Conservation (phyloP, 768 basidiomycete species). For the Dendrothele bispora region DNA sequence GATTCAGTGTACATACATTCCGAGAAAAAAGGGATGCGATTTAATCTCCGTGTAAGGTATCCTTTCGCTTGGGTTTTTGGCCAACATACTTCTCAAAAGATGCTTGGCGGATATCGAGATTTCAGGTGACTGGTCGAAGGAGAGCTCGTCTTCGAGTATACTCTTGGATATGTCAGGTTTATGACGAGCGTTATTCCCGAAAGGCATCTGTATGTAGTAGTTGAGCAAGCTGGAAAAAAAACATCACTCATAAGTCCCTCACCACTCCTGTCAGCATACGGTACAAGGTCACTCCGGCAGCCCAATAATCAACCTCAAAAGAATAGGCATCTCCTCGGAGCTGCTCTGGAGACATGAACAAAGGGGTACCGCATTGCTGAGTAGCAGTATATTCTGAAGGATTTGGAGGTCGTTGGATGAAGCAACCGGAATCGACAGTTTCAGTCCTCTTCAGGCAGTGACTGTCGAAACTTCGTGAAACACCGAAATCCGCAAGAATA, state of each 20-base stretch:
- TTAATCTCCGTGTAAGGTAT: background rate
- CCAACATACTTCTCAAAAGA: background rate
- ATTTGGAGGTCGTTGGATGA: background rate
- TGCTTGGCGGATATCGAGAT: background rate
- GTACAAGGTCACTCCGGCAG: slow-evolving; percentile 72
- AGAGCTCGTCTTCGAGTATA: background rate
- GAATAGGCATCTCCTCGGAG: slow-evolving; percentile 23
- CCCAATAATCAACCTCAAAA: slow-evolving; percentile 68
- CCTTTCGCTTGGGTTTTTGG: slow-evolving; percentile 1
- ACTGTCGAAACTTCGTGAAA: background rate
- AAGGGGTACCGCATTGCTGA: slow-evolving; percentile 24
- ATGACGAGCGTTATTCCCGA: background rate
- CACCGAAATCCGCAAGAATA: slow-evolving; percentile 43
- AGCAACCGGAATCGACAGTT: background rate
- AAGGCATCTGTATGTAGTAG: slow-evolving; percentile 1
- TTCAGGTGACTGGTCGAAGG: background rate
- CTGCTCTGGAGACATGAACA: slow-evolving; percentile 34
- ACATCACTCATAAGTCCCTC: slow-evolving; percentile 7
- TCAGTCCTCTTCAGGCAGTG: background rate
- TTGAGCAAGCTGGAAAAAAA: background rate
- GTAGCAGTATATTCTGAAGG: background rate
- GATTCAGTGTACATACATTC: background rate
- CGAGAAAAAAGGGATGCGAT: background rate
- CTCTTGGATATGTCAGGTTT: background rate
- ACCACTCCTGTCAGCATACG: slow-evolving; percentile 64